Evolutionary conservation across 2,329 filamentous ascomycete genomes (phyloP).

Genomic region (Fusarium verrucosum): DNA sequence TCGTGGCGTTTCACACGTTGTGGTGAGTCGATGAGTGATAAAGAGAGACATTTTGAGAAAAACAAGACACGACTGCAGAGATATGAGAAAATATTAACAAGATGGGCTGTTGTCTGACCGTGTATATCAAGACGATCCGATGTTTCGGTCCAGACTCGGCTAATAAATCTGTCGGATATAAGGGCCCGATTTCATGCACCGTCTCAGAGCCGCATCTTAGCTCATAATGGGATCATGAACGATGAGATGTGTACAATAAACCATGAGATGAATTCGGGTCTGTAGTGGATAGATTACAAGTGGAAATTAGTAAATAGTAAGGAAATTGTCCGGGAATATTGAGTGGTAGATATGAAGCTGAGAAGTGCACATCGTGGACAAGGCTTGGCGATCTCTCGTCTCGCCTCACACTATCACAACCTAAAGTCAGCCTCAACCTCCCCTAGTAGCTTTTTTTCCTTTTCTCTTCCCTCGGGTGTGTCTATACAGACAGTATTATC

Average conservation of each 20-base stretch:
- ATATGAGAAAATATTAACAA: neutral
- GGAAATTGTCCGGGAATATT: neutral
- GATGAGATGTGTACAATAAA: neutral
- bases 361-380: neutral
- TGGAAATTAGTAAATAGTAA: too few species aligned
- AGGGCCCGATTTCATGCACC: conserved; percentile 28
- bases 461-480: neutral
- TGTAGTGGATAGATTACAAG: rapidly evolving
- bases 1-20: neutral
- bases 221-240: neutral
- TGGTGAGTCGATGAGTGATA: neutral
- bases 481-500: neutral
- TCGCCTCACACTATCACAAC: conserved; percentile 4
- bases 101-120: neutral
- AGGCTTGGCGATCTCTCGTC: conserved; percentile 23
- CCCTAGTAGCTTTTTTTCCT: neutral
- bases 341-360: neutral
- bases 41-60: neutral
- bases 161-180: conserved; percentile 38
- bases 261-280: too few species aligned
- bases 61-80: too few species aligned
- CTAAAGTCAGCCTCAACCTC: conserved; percentile 17
- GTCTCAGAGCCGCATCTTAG: neutral
- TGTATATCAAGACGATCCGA: conserved; percentile 28
- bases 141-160: conserved; percentile 42